phyloP scores from a whole-genome alignment of 371 early-diverging fungal species.

The Nematocida sp. region DNA sequence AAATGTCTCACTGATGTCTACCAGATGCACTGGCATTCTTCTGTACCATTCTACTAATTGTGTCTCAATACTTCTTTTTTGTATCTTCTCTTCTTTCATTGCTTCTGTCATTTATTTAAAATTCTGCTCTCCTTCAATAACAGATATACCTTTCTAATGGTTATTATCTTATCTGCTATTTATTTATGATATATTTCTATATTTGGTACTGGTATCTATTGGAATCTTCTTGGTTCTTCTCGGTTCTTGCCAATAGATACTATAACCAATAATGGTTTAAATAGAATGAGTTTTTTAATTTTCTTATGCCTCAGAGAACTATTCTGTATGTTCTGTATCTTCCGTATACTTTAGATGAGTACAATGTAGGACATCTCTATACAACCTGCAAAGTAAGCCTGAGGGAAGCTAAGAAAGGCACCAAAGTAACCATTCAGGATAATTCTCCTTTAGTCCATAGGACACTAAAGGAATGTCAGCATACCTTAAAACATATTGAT shows the following conservation, averaged over 20 bases:
- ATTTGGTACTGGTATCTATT: background rate
- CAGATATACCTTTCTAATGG: background rate
- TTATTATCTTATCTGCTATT: background rate
- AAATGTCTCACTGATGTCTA: constrained; percentile 48
- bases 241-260: no score
- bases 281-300: constrained; percentile 14
- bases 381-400: constrained; percentile 58
- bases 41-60: constrained; percentile 47
- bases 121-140: constrained; percentile 2
- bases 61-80: no score
- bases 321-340: constrained; percentile 54
- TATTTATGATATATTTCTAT: background rate
- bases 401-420: constrained; percentile 49
- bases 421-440: constrained; percentile 46
- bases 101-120: constrained; percentile 46
- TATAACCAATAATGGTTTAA: no score
- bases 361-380: constrained; percentile 61
- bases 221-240: no score
- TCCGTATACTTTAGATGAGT: constrained; percentile 62
- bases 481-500: constrained; percentile 60
- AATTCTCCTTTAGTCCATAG: constrained; percentile 46
- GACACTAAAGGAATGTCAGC: constrained; percentile 38
- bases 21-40: constrained; percentile 13
- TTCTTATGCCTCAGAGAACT: constrained; percentile 44
- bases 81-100: constrained; percentile 13